Evolutionary conservation across 176 grass and related monocot species (phyloP).

Genomic region (Triticum urartu): DNA sequence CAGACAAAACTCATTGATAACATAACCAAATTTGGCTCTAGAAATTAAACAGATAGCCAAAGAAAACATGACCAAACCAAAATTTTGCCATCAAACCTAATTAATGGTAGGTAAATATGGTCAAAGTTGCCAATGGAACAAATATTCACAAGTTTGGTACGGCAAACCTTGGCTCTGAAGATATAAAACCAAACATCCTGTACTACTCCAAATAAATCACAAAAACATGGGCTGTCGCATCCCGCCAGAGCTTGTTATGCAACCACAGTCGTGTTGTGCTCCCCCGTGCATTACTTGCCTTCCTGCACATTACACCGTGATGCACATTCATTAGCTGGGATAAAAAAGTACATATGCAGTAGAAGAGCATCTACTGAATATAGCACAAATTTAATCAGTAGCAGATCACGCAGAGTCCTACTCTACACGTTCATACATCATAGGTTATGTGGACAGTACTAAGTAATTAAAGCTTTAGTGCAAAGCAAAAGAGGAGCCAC

Average conservation of each 20-base stretch:
- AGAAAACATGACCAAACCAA: neutral
- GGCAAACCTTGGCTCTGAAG: neutral
- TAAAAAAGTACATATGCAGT: neutral
- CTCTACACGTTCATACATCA: neutral
- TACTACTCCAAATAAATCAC: neutral
- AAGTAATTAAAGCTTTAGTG: no score
- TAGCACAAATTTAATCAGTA: neutral
- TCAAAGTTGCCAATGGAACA: neutral
- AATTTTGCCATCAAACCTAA: neutral
- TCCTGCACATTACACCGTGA: slow-evolving; percentile 14
- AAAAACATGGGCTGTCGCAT: neutral
- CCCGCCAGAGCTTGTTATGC: neutral
- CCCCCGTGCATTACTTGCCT: neutral
- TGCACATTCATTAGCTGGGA: neutral
- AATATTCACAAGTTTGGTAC: neutral
- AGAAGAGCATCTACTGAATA: neutral
- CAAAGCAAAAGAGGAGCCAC: no score
- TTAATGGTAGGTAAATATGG: neutral
- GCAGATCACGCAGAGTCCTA: neutral
- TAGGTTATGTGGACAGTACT: no score
- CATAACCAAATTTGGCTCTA: neutral
- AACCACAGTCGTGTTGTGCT: neutral
- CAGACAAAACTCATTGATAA: no score
- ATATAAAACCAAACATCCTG: neutral
- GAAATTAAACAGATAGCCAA: neutral